phyloP scores from a whole-genome alignment of 192 early-diverging fungal genomes.

The Pilaira anomala region DNA sequence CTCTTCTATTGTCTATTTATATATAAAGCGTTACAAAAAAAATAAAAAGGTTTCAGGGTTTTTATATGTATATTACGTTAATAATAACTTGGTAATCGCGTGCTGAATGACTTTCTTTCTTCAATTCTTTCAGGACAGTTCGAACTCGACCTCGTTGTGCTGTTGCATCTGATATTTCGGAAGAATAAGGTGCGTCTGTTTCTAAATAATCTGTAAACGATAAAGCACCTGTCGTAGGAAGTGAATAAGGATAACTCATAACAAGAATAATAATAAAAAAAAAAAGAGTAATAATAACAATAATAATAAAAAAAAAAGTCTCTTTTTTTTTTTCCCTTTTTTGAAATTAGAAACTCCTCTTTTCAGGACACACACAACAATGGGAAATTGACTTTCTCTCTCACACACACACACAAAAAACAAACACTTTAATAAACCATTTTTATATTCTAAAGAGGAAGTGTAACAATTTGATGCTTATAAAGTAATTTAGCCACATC shows the following conservation, averaged over 20 bases:
- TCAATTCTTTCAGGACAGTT: slow-evolving; percentile 49
- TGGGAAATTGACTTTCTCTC: background rate
- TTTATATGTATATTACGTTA: slow-evolving; percentile 21
- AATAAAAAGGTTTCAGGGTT: slow-evolving; percentile 1
- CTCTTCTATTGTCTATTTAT: slow-evolving; percentile 40
- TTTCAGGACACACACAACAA: background rate
- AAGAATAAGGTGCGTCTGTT: slow-evolving; percentile 38
- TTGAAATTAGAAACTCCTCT: background rate
- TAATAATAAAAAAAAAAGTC: slow-evolving; percentile 1
- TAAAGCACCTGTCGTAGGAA: slow-evolving; percentile 55
- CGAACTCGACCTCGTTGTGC: slow-evolving; percentile 53
- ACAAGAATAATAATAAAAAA: slow-evolving; percentile 6
- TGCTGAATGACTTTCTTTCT: slow-evolving; percentile 42
- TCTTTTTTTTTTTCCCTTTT: background rate
- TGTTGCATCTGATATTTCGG: slow-evolving; percentile 53
- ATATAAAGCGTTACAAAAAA: background rate
- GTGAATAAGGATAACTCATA: slow-evolving; percentile 51
- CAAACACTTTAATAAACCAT: background rate
- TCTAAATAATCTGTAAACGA: slow-evolving; percentile 52
- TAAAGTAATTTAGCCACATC: slow-evolving; percentile 48
- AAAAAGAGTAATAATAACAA: background rate
- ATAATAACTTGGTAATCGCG: slow-evolving; percentile 47
- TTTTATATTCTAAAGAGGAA: too few species aligned
- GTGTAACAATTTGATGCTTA: slow-evolving; percentile 17
- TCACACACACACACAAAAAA: too few species aligned